Evolutionary conservation across 2,329 filamentous ascomycete species (phyloP), one percentile per base, ranked within the genome.

Genomic region (Pseudogymnoascus sp.): DNA sequence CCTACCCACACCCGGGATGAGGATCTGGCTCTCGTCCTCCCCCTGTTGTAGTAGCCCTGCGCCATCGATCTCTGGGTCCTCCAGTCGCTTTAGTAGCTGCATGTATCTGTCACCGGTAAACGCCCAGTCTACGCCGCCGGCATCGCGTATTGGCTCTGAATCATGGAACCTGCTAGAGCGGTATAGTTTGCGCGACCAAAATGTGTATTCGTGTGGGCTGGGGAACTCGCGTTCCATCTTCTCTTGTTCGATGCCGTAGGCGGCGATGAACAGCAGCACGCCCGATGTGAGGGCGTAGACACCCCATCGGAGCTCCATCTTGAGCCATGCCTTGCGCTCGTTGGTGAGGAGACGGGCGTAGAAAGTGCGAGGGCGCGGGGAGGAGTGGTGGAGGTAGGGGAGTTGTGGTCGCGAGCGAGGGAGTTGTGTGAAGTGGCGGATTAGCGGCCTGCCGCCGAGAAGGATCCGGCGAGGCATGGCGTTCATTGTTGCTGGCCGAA

Each of bases 171-270:
- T 66, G 15, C 63, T 88, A 58, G 82, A 81, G 39, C 90, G 82
- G 64, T 89, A 80, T 38, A 80, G 78, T 74, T 88, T 83, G 22
- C 91, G 80, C 50, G 88, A 90, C 65, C 84, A 75, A 72, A 85
- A 88, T 0, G 77, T 77, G 91, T 92, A 97, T 71, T 96, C 92
- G 25, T 83, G 81, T 1, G 93, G 92, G 1, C 90, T 92, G 0
- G 91, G 91, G 71, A 87, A 90, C 59, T 82, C 78, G 57, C 87
- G 81, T 75, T 97, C 91, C 47, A 90, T 78, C 63, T 80, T 77
- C 73, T 96, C 90, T 69, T 92, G 87, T 69, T 88, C 80, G 36
- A 91, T 71, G 14, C 86, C 86, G 64, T 85, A 83, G 65, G 81
- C 80, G 38, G 86, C 82, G 8, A 88, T 76, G 38, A 83, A 76